Percentiles rank a stretch among this genome's conserved stretches.
Conservation (phyloP, 805 yeast genomes). For the Starmerella floris region DNA sequence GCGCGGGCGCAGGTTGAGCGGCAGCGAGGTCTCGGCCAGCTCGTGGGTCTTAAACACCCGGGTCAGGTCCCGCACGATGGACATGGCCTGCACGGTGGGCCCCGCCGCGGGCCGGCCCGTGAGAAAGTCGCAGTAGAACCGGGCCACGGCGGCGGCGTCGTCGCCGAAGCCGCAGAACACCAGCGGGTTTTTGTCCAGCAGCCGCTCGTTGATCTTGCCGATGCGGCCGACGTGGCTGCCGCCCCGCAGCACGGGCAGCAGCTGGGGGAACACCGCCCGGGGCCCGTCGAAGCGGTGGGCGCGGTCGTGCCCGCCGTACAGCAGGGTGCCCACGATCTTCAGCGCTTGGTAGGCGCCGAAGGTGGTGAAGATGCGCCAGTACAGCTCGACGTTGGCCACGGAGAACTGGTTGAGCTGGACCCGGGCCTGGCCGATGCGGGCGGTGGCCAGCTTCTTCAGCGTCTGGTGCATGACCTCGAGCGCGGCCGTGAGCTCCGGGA, state of each 20-base stretch:
- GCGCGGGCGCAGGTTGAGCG: conserved; percentile 35
- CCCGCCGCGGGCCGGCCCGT: conserved; percentile 30
- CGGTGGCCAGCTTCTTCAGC: conserved; percentile 57
- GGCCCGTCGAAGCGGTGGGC: conserved; percentile 50
- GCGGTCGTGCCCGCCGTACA: conserved; percentile 62
- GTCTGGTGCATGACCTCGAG: conserved; percentile 62
- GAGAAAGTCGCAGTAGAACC: conserved; percentile 45
- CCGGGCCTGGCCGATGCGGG: conserved; percentile 66
- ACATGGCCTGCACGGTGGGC: conserved; percentile 40
- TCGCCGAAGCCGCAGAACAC: conserved; percentile 37
- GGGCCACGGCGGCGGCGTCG: conserved; percentile 35
- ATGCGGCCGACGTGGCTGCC: conserved; percentile 47
- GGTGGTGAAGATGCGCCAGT: conserved; percentile 8
- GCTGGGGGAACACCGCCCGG: conserved; percentile 49
- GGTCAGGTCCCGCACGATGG: conserved; percentile 51
- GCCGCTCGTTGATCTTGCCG: conserved; percentile 54
- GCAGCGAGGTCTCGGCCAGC: conserved; percentile 10
- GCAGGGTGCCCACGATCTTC: conserved; percentile 58
- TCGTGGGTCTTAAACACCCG: conserved; percentile 28
- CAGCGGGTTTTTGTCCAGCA: conserved; percentile 50
- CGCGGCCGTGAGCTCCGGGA: conserved; percentile 42
- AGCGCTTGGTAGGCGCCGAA: conserved; percentile 43
- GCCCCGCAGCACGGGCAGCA: conserved; percentile 44
- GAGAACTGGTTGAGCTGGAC: conserved; percentile 11
- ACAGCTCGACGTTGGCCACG: conserved; percentile 21